These are phyloP conservation scores for Castanea crenata DNA, from an alignment of 306 rosid genomes.

Conservation along the genomic window DNA sequence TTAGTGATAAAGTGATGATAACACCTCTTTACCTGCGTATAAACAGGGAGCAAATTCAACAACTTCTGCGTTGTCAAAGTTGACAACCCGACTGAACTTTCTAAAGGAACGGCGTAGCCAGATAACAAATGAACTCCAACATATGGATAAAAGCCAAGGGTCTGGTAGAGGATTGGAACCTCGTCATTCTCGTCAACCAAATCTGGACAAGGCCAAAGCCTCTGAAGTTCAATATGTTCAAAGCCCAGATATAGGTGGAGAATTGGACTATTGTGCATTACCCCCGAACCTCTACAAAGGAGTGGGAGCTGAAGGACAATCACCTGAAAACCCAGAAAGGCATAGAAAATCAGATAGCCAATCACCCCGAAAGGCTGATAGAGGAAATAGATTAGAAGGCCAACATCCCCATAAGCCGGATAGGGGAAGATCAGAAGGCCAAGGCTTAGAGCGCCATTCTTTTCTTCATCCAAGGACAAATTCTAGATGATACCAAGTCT, in stretches of 20 bases:
- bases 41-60: constrained; percentile 58
- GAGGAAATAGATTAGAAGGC: constrained; percentile 34
- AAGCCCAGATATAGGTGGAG: constrained; percentile 36
- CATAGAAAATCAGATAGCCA: constrained; percentile 55
- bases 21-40: constrained; percentile 31
- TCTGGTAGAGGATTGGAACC: constrained; percentile 41
- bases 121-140: constrained; percentile 53
- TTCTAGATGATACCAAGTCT: constrained; percentile 28
- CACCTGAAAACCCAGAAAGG: constrained; percentile 38
- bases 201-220: constrained; percentile 30
- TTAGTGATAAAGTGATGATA: constrained; percentile 17
- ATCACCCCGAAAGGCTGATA: constrained; percentile 36
- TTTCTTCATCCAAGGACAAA: constrained; percentile 21
- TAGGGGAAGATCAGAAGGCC: constrained; percentile 65
- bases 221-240: constrained; percentile 24
- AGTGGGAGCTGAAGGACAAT: constrained; percentile 40
- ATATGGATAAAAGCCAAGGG: constrained; percentile 47
- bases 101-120: constrained; percentile 78
- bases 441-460: constrained; percentile 27
- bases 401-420: constrained; percentile 38
- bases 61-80: constrained; percentile 65
- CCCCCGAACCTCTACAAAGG: constrained; percentile 29
- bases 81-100: constrained; percentile 74
- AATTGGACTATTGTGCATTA: constrained; percentile 28
- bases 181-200: constrained; percentile 17